Evolutionary conservation across 2,329 filamentous ascomycete genomes (phyloP), one percentile per base, ranked within the genome.

Genomic region (Madurella mycetomatis): DNA sequence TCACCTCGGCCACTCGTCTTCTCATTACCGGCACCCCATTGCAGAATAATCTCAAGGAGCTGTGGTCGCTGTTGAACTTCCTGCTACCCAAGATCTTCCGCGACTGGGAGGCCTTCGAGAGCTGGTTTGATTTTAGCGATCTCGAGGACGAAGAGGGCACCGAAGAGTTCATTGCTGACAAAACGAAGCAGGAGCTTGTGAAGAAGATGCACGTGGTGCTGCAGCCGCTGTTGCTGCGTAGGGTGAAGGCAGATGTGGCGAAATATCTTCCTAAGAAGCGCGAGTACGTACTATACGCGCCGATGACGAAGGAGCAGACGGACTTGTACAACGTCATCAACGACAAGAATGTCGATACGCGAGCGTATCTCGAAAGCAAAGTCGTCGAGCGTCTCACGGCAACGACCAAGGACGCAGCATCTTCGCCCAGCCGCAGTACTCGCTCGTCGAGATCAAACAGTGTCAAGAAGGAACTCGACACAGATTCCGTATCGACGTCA

Each of bases 61-160:
- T 99, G 0, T 99, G 94, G 94, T 96, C 92, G 0, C 72, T 99
- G 0, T 79, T 99, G 0, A 92, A 99, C 65, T 99, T 99, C 64
- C 76, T 99, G 0, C 80, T 97, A 46, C 94, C 92, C 0, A 88
- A 88, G 40, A 92, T 96, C 32, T 99, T 99, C 64, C 90, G 92
- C 44, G 89, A 96, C 64, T 86, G 95, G 69, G 90, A 95, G 45
- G 90, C 89, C 0, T 99, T 99, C 55, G 90, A 96, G 66, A 85
- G 85, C 1, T 97, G 92, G 92, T 99, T 99, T 59, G 92, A 99
- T 69, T 99, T 99, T 64, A 94, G 89, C 0, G 92, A 91, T 8
- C 78, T 99, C 1, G 84, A 95, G 52, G 90, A 97, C 56, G 90
- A 92, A 60, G 80, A 87, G 37, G 85, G 84, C 0, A 87, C 90